phyloP scores from a whole-genome alignment of 805 yeast species.

The Pichia occidentalis region DNA sequence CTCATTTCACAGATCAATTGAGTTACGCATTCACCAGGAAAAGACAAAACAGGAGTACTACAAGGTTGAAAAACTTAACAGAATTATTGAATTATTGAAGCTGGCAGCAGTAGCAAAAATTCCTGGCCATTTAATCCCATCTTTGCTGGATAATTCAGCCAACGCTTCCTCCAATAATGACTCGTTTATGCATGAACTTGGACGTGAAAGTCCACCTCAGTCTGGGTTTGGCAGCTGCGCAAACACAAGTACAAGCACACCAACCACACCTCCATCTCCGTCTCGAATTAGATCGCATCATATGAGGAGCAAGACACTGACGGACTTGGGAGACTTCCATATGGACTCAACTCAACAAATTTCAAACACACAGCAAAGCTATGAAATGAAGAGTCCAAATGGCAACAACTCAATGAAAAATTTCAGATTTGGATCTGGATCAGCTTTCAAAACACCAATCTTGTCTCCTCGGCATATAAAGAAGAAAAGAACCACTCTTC shows the following conservation, averaged over 20 bases:
- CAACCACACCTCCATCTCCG: slow-evolving; percentile 13
- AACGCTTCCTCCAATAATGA: neutral
- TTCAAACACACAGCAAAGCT: neutral
- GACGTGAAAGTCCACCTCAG: too few relatives aligned
- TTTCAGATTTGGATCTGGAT: slow-evolving; percentile 29
- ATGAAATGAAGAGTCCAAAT: too few relatives aligned
- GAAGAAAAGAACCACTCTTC: slow-evolving; percentile 12
- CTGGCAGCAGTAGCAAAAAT: slow-evolving; percentile 54
- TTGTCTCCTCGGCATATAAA: neutral
- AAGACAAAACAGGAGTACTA: slow-evolving; percentile 75
- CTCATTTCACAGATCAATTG: slow-evolving; percentile 51
- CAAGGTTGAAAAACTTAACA: slow-evolving; percentile 53
- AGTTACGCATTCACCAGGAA: slow-evolving; percentile 66
- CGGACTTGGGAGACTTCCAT: slow-evolving; percentile 11
- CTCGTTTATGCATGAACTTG: too few relatives aligned
- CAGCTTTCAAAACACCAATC: slow-evolving; percentile 8
- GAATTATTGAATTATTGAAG: slow-evolving; percentile 55
- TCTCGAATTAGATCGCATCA: slow-evolving; percentile 5
- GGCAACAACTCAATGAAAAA: slow-evolving; percentile 24
- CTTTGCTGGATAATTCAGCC: slow-evolving; percentile 36
- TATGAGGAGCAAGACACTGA: slow-evolving; percentile 13
- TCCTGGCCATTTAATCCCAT: slow-evolving; percentile 59
- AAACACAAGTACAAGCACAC: too few relatives aligned
- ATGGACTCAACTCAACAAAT: slow-evolving; percentile 1
- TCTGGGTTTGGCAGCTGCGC: too few relatives aligned